phyloP scores from a whole-genome alignment of 768 basidiomycete genomes.

The Trametes gibbosa region DNA sequence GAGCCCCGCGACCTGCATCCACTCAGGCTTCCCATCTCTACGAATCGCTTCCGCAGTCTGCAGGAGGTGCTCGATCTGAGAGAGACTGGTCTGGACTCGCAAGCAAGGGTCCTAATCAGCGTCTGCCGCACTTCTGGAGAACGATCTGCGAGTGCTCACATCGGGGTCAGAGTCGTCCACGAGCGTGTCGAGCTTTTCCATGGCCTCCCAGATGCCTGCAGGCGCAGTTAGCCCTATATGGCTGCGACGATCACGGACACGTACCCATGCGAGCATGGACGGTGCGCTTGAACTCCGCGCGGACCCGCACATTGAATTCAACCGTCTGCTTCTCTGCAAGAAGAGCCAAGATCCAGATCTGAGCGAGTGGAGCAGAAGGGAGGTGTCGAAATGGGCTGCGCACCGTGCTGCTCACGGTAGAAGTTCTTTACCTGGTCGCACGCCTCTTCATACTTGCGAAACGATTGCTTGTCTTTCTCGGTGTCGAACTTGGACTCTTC shows the following conservation, averaged over 20 bases:
- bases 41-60: constrained; percentile 92
- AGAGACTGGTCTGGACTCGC: constrained; percentile 55
- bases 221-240: not conserved
- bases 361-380: not conserved
- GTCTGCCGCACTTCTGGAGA: not conserved
- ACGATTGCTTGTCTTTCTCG: constrained; percentile 61
- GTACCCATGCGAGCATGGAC: constrained; percentile 70
- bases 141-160: constrained; percentile 36
- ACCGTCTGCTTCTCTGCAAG: constrained; percentile 80
- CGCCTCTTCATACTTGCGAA: constrained; percentile 72
- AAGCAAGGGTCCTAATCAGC: not conserved
- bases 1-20: constrained; percentile 89
- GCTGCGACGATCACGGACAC: constrained; percentile 2
- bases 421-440: constrained; percentile 77
- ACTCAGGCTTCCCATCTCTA: constrained; percentile 82
- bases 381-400: constrained; percentile 12
- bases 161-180: constrained; percentile 93
- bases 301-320: constrained; percentile 76
- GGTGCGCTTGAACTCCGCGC: constrained; percentile 67
- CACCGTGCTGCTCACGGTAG: constrained; percentile 78
- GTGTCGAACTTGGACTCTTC: constrained; percentile 56
- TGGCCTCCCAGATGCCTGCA: constrained; percentile 71
- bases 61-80: constrained; percentile 88
- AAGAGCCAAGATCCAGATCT: not conserved
- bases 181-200: constrained; percentile 82